These are phyloP conservation scores for Kluyveromyces siamensis DNA, from an alignment of 805 yeast species.

Conservation along the genomic window DNA sequence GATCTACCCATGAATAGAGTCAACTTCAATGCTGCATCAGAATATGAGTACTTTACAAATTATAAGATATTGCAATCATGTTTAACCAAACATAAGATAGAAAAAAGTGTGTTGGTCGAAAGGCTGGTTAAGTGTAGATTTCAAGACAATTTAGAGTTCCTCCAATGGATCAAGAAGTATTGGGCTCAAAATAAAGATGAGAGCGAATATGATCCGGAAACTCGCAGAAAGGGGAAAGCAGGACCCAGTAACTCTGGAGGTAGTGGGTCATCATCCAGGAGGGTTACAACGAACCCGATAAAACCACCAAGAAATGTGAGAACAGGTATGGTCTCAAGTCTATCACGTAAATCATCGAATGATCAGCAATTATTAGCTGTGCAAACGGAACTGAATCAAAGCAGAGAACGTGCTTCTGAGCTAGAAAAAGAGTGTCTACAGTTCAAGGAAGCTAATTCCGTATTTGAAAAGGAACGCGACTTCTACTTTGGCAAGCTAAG, in stretches of 20 bases:
- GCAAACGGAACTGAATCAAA: constrained; percentile 40
- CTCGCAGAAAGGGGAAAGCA: constrained; percentile 40
- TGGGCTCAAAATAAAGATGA: constrained; percentile 75
- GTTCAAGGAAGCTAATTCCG: constrained; percentile 49
- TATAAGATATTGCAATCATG: constrained; percentile 79
- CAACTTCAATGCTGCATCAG: constrained; percentile 58
- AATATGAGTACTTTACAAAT: constrained; percentile 70
- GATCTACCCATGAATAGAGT: constrained; percentile 79
- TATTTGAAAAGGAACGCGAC: constrained; percentile 73
- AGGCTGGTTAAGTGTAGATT: constrained; percentile 75
- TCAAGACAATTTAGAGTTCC: constrained; percentile 88
- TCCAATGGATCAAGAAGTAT: constrained; percentile 81
- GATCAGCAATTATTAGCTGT: constrained; percentile 21
- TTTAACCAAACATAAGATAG: constrained; percentile 63
- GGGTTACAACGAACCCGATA: not conserved
- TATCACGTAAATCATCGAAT: constrained; percentile 14
- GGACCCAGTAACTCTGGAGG: constrained; percentile 7
- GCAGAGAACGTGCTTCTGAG: constrained; percentile 31
- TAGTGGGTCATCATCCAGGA: constrained; percentile 1
- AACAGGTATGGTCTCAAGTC: not conserved
- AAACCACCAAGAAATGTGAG: not conserved
- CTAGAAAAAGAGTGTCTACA: constrained; percentile 43
- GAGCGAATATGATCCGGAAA: constrained; percentile 58
- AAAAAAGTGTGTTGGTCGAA: constrained; percentile 73
- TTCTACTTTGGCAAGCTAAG: constrained; percentile 85